Base-by-base conservation (phyloP, 106 monocot genomes). In the Apostasia shenzhenica region DNA sequence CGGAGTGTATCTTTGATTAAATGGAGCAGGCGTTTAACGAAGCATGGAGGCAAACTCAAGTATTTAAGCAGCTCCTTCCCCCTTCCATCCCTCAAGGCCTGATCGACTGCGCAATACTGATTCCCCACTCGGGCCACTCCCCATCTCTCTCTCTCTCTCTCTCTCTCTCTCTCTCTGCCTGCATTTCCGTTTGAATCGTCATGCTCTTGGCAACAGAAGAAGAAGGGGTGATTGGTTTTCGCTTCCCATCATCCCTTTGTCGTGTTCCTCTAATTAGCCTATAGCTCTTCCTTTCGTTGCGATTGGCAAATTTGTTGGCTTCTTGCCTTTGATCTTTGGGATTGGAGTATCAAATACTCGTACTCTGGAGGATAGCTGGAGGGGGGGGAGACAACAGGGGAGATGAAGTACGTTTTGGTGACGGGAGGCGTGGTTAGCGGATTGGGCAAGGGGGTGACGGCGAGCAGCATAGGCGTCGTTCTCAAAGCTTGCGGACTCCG, bases 381-480 rank as follows among this genome's bases (percentile, higher is more conserved):
- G 54, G 54, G 67, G 55, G 44, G 45, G 48, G 59, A 68, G 38
- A 41, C 51, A 60, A 45, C n/a, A 66, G 57, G 70, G 65, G 63
- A 70, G 72, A 89, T 89, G 89, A 89, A 89, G 82, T 89, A 89
- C 51, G 82, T 89, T 41, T 68, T 89, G 73, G 89, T 89, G 56
- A 82, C 89, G 7, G 89, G 89, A 1, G 89, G 85, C 44, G 89
- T 89, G 48, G 89, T 89, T 51, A 89, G 89, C 14, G 85, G 89
- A 37, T 71, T 85, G 4, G 85, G 85, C 40, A 89, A 89, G 50
- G 89, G 89, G 8, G 89, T 89, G 54, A 89, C 89, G 13, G 89
- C 89, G 8, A 89, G 89, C 75, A 89, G 89, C 78, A 85, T 89
- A 63, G 89, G 89, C 39, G 82, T 89, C 54, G 11, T 89, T 40